Conservation (phyloP, 106 monocot species). For the Gastrodia elata region DNA sequence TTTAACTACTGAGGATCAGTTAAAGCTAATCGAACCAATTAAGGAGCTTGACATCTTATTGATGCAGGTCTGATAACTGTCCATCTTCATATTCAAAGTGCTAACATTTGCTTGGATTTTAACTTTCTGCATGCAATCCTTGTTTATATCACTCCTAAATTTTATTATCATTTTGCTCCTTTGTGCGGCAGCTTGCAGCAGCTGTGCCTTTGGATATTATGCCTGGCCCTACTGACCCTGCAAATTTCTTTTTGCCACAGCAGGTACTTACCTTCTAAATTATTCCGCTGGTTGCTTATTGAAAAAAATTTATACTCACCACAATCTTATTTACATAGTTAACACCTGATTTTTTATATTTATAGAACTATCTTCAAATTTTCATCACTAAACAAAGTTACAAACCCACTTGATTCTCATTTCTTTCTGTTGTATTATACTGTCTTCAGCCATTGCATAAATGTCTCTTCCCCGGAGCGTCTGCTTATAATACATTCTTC, state of each 20-base stretch:
- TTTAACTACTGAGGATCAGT: constrained; percentile 67
- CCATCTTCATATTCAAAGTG: neutral
- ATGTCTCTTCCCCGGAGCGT: constrained; percentile 90
- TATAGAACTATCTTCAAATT: too few species aligned
- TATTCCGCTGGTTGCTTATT: neutral
- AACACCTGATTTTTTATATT: too few species aligned
- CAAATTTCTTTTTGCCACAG: constrained; percentile 92
- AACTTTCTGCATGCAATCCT: neutral
- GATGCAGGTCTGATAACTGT: constrained; percentile 53
- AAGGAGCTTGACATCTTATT: constrained; percentile 93
- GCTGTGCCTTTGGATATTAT: constrained; percentile 94
- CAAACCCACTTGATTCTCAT: neutral
- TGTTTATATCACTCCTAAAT: neutral
- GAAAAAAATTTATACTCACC: too few species aligned
- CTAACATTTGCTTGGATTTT: neutral
- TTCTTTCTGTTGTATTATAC: constrained; percentile 2
- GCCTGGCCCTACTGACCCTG: constrained; percentile 82
- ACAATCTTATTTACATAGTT: too few species aligned
- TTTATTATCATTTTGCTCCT: neutral
- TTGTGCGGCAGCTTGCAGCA: constrained; percentile 63
- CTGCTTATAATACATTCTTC: constrained; percentile 77
- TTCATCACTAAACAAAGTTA: too few species aligned
- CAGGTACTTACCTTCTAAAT: constrained; percentile 42
- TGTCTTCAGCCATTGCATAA: constrained; percentile 66
- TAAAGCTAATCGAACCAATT: constrained; percentile 71